A percentile compares a stretch with the other conserved stretches of the same genome.
Evolutionary conservation across 2,329 filamentous ascomycete species (phyloP).

Genomic region (Aureobasidium mangrovei): DNA sequence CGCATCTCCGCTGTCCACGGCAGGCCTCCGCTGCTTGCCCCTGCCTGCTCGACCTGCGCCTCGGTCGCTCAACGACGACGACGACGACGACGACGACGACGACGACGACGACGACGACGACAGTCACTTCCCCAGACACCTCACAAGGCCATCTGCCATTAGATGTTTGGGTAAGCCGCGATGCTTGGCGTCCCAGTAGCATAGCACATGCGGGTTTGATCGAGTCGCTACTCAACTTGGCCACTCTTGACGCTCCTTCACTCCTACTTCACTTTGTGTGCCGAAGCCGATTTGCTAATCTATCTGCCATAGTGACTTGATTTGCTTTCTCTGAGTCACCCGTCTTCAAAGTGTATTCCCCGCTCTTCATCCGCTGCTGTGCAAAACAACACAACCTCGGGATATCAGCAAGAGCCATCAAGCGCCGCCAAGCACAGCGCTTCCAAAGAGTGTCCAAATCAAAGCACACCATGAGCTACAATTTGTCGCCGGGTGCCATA

Average conservation of each 20-base stretch:
- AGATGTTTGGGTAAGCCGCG: constrained; percentile 14
- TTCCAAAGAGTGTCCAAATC: constrained; percentile 22
- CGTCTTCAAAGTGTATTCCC: constrained; percentile 60
- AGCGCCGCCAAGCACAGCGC: constrained; percentile 33
- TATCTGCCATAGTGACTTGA: neutral
- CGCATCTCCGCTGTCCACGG: neutral
- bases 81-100: neutral
- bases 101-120: neutral
- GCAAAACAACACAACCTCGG: constrained; percentile 39
- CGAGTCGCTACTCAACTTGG: constrained; percentile 14
- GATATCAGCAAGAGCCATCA: constrained; percentile 36
- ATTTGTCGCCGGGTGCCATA: constrained; percentile 38
- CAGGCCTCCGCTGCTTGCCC: neutral
- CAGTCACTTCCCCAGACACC: constrained; percentile 11
- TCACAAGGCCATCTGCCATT: constrained; percentile 12
- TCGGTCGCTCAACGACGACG: neutral
- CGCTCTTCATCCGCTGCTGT: constrained; percentile 52
- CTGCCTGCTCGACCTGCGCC: neutral
- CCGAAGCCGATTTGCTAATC: neutral
- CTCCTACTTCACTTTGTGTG: constrained; percentile 16
- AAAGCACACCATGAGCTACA: constrained; percentile 26
- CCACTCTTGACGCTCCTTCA: constrained; percentile 16
- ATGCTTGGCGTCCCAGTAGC: constrained; percentile 9
- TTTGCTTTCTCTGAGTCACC: constrained; percentile 15
- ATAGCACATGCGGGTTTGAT: neutral